Evolutionary conservation across 192 early-diverging fungal genomes (phyloP), one percentile per base, ranked within the genome.

Genomic region (Linnemannia schmuckeri): DNA sequence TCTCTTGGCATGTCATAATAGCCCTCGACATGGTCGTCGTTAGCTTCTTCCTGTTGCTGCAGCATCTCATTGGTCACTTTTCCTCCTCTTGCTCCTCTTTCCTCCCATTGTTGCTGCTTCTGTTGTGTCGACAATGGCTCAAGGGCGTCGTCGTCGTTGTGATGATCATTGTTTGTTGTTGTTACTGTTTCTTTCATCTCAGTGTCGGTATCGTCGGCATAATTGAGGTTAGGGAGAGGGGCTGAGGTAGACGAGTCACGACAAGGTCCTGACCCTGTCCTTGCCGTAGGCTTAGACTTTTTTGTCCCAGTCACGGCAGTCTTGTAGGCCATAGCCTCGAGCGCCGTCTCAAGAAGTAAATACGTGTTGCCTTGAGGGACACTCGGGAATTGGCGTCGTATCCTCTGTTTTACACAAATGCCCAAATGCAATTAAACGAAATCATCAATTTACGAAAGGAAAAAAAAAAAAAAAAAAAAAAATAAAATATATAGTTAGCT

Each of bases 311-410:
- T 68, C 38, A 54, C 37, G 1, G 73, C 27, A 17, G 70, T 7
- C 18, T n/a, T 73, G 66, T 72, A 73, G 17, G 74, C 46, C 6
- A 27, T 18, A 1, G 52, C 33, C 27, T 76, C 75, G 44, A 82
- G 75, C 6, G 70, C 74, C 57, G 37, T 70, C 22, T 77, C 30
- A 30, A 82, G 8, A 10, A 82, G 75, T 20, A 73, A 30, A 30
- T 35, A 57, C 9, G 20, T 73, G 38, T 77, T 42, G 37, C 47
- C 7, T 41, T 47, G 40, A 9, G 76, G 72, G 24, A 74, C 76
- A 30, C 27, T 44, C 7, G 82, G 71, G 47, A 47, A 83, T 22
- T 74, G 70, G 4, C 8, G 0, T n/a, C 17, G 57, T 7, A 83
- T 74, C 33, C 44, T 57, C 82, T 83, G 63, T 46, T 20, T 13